phyloP scores from a whole-genome alignment of 2,329 filamentous ascomycete species.

The Chrysosporium queenslandicum region DNA sequence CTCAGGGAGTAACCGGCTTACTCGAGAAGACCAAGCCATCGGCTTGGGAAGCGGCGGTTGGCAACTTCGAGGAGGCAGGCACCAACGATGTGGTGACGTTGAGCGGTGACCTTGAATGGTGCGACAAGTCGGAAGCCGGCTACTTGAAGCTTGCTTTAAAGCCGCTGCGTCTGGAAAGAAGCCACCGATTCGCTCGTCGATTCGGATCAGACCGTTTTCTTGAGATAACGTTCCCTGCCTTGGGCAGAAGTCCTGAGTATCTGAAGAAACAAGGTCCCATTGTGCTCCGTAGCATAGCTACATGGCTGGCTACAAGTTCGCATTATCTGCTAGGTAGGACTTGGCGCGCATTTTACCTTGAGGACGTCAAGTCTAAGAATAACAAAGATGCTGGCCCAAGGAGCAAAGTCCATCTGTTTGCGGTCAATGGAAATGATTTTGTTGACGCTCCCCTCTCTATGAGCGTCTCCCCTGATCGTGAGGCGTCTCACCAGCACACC shows the following conservation, averaged over 20 bases:
- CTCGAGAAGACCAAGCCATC: conserved; percentile 24
- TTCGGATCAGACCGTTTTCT: conserved; percentile 41
- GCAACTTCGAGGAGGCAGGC: conserved; percentile 23
- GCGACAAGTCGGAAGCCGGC: conserved; percentile 24
- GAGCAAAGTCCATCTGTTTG: conserved; percentile 35
- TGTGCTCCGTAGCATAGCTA: conserved; percentile 27
- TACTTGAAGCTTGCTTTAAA: conserved; percentile 34
- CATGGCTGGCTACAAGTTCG: conserved; percentile 33
- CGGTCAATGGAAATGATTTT: conserved; percentile 37
- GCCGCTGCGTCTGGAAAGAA: conserved; percentile 34
- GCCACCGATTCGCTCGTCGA: conserved; percentile 38
- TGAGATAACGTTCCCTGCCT: conserved; percentile 31
- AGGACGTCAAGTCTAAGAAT: conserved; percentile 29
- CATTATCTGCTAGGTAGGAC: conserved; percentile 35
- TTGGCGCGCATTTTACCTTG: conserved; percentile 39
- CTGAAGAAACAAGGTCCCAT: conserved; percentile 15
- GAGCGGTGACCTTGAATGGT: conserved; percentile 35
- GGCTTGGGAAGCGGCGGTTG: conserved; percentile 30
- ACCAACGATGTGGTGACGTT: conserved; percentile 32
- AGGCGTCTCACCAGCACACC: conserved; percentile 26
- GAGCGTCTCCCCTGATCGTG: conserved; percentile 19
- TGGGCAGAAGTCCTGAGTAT: conserved; percentile 16
- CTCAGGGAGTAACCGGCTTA: background rate
- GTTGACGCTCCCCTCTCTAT: conserved; percentile 9
- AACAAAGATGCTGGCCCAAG: conserved; percentile 21